Evolutionary conservation across 2,329 filamentous ascomycete genomes (phyloP).

Genomic region (Emergomyces orientalis): DNA sequence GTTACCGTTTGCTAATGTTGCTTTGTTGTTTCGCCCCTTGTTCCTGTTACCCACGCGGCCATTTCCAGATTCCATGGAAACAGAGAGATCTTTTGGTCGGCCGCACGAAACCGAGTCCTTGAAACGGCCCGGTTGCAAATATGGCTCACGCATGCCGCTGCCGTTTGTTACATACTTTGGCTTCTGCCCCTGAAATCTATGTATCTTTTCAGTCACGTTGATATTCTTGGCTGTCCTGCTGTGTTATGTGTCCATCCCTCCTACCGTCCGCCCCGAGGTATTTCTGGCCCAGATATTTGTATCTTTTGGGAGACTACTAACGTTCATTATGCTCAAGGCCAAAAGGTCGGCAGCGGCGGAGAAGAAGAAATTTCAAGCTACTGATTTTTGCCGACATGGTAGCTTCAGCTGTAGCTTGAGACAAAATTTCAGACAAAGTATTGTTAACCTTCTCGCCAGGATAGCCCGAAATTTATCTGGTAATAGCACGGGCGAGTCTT

Average conservation of each 20-base stretch:
- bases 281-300: not conserved
- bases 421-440: not conserved
- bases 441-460: not conserved
- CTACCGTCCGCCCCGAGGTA: not conserved
- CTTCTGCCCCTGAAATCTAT: not conserved
- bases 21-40: not conserved
- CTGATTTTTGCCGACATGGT: not conserved
- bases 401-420: not conserved
- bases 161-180: not conserved
- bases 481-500: not conserved
- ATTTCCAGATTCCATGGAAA: constrained; percentile 1
- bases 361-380: not conserved
- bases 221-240: not conserved
- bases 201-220: not conserved
- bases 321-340: not conserved
- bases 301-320: not conserved
- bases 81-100: not conserved
- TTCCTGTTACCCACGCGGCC: not conserved
- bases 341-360: not conserved
- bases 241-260: not conserved
- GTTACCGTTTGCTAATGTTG: not conserved
- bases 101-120: not conserved
- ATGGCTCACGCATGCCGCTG: not conserved
- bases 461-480: not conserved
- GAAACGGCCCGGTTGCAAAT: not conserved